phyloP scores from a whole-genome alignment of 225 moss, liverwort and hornwort species.

The Polytrichum formosum region DNA sequence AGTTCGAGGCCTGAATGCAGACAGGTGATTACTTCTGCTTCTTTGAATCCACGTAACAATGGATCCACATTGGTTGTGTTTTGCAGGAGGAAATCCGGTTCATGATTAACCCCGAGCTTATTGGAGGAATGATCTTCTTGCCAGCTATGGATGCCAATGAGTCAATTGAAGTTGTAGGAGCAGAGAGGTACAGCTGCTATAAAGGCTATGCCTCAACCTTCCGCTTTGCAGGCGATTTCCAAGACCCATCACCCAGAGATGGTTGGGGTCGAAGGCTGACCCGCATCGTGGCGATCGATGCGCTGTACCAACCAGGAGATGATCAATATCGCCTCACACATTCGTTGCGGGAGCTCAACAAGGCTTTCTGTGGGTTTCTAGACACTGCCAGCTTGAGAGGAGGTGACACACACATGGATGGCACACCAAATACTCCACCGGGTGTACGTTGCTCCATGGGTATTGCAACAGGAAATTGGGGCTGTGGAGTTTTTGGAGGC shows the following conservation, averaged over 20 bases:
- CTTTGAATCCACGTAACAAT: constrained; percentile 7
- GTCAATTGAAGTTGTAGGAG: constrained; percentile 84
- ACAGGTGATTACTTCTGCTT: background rate
- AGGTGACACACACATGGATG: constrained; percentile 3
- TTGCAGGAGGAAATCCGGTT: constrained; percentile 90
- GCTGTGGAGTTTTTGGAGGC: constrained; percentile 57
- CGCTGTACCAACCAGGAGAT: constrained; percentile 76
- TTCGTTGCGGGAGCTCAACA: constrained; percentile 66
- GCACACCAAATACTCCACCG: constrained; percentile 4
- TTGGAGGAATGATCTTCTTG: constrained; percentile 88
- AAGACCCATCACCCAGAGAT: constrained; percentile 66
- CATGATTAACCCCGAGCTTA: constrained; percentile 93
- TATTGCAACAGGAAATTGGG: constrained; percentile 61
- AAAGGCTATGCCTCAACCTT: constrained; percentile 74
- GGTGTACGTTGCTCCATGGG: constrained; percentile 19
- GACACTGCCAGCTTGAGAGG: constrained; percentile 15
- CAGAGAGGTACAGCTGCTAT: constrained; percentile 67
- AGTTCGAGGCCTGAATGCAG: background rate
- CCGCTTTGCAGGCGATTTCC: constrained; percentile 60
- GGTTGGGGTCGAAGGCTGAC: constrained; percentile 67
- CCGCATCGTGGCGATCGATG: constrained; percentile 83
- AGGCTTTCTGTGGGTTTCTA: constrained; percentile 87
- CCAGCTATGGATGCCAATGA: constrained; percentile 81
- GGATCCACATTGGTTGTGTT: background rate
- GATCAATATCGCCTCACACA: constrained; percentile 56